phyloP scores from a whole-genome alignment of 2,329 filamentous ascomycete genomes.

The Metarhizium guizhouense region DNA sequence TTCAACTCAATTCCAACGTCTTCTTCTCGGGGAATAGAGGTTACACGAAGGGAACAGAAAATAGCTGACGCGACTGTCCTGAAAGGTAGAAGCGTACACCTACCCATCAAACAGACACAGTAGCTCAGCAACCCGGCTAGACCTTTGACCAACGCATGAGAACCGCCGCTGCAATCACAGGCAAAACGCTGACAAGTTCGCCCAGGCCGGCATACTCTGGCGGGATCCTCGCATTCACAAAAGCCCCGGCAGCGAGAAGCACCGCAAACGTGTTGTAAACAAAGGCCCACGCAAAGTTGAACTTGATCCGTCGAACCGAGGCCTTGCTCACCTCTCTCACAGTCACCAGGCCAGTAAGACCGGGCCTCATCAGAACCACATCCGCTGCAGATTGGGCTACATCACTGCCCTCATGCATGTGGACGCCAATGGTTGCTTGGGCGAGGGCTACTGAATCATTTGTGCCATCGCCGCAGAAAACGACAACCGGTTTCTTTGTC shows the following conservation, averaged over 20 bases:
- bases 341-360: constrained; percentile 45
- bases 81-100: too few relatives aligned
- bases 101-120: too few relatives aligned
- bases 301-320: constrained; percentile 40
- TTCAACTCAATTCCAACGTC: too few relatives aligned
- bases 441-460: constrained; percentile 70
- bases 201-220: constrained; percentile 60
- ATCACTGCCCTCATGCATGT: constrained; percentile 54
- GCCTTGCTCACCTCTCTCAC: constrained; percentile 45
- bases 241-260: constrained; percentile 56
- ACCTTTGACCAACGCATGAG: constrained; percentile 32
- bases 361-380: constrained; percentile 53
- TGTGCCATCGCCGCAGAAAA: constrained; percentile 72
- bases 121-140: constrained; percentile 6
- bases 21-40: too few relatives aligned
- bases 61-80: too few relatives aligned
- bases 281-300: constrained; percentile 64
- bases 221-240: constrained; percentile 43
- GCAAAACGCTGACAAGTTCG: constrained; percentile 65
- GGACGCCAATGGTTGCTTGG: constrained; percentile 61
- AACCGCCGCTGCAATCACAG: constrained; percentile 53
- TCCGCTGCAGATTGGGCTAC: constrained; percentile 60
- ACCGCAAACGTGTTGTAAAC: constrained; percentile 64
- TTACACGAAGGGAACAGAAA: too few relatives aligned
- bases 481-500: constrained; percentile 30